Percentiles rank a stretch among this genome's conserved stretches.
phyloP scores from a whole-genome alignment of 495 filamentous ascomycete species.

The Aspergillus heteromorphus region DNA sequence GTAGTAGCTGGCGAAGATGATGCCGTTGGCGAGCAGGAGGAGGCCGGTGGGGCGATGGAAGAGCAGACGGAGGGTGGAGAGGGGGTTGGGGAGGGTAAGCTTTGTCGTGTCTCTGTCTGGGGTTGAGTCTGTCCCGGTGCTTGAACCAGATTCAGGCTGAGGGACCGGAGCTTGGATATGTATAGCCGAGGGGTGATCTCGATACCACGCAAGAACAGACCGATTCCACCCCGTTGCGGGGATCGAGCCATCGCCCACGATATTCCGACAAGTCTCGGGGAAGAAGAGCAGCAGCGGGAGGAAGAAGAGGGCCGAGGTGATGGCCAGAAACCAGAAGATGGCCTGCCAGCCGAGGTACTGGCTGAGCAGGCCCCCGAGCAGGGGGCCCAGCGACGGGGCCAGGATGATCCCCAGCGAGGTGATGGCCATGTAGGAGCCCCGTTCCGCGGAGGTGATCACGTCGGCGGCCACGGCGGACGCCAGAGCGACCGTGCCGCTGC shows the following conservation, averaged over 20 bases:
- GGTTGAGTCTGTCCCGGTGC: no score
- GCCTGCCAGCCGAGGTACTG: slow-evolving; percentile 63
- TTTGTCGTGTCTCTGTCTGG: no score
- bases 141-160: no score
- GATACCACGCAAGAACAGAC: slow-evolving; percentile 11
- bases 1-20: slow-evolving; percentile 34
- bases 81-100: slow-evolving; percentile 23
- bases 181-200: no score
- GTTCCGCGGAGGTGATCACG: slow-evolving; percentile 38
- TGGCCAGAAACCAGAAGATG: slow-evolving; percentile 72
- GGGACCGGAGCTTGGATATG: no score
- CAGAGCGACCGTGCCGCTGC: slow-evolving; percentile 43
- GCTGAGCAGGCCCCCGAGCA: slow-evolving; percentile 59
- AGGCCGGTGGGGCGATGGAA: slow-evolving; percentile 51
- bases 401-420: slow-evolving; percentile 31
- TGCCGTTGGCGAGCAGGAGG: slow-evolving; percentile 40
- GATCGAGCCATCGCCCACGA: slow-evolving; percentile 40
- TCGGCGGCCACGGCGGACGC: slow-evolving; percentile 42
- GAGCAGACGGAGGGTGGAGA: slow-evolving; percentile 40
- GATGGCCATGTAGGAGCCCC: slow-evolving; percentile 44
- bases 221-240: slow-evolving; percentile 19
- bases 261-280: slow-evolving; percentile 37
- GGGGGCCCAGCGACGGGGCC: slow-evolving; percentile 46
- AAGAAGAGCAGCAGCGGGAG: slow-evolving; percentile 28
- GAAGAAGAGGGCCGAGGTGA: slow-evolving; percentile 41